Evolutionary conservation across 805 yeast species (phyloP).

Genomic region (Ogataea thermomethanolica): DNA sequence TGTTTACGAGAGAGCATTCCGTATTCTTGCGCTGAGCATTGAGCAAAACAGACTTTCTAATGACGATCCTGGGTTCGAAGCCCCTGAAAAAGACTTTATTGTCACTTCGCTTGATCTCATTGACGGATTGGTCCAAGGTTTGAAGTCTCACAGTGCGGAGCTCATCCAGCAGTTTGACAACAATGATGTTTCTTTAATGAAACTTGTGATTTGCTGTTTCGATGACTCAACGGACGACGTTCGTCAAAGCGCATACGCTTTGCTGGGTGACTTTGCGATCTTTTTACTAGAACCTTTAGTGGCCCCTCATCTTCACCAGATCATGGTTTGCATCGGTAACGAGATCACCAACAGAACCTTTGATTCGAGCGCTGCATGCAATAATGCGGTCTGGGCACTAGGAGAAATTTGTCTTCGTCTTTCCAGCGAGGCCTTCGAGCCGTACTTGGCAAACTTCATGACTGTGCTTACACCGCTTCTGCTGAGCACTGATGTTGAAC

Average conservation of each 20-base stretch:
- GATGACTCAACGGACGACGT: conserved; percentile 81
- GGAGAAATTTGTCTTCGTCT: conserved; percentile 79
- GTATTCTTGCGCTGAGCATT: conserved; percentile 65
- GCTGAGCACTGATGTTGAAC: conserved; percentile 49
- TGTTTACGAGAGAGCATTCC: conserved; percentile 73
- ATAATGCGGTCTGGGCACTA: conserved; percentile 90
- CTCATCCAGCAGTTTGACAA: conserved; percentile 38
- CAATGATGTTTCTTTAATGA: conserved; percentile 44
- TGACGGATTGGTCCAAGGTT: conserved; percentile 91
- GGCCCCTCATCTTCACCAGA: conserved; percentile 44
- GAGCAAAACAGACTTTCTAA: conserved; percentile 61
- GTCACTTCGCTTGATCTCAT: conserved; percentile 86
- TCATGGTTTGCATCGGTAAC: conserved; percentile 63
- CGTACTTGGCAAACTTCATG: conserved; percentile 52
- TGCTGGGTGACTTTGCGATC: conserved; percentile 85
- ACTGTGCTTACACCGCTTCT: conserved; percentile 58
- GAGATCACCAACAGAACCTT: conserved; percentile 56
- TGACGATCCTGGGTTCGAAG: conserved; percentile 61
- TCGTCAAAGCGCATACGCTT: conserved; percentile 88
- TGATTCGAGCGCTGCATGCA: conserved; percentile 60
- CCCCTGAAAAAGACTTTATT: conserved; percentile 87
- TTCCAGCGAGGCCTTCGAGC: conserved; percentile 42
- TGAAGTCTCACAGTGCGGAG: conserved; percentile 59
- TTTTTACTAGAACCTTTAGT: conserved; percentile 45
- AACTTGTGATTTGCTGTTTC: conserved; percentile 62